Percentiles rank a stretch among this genome's conserved stretches.
phyloP scores from a whole-genome alignment of 1,139 yeast genomes.

The Debaryomyces fabryi region DNA sequence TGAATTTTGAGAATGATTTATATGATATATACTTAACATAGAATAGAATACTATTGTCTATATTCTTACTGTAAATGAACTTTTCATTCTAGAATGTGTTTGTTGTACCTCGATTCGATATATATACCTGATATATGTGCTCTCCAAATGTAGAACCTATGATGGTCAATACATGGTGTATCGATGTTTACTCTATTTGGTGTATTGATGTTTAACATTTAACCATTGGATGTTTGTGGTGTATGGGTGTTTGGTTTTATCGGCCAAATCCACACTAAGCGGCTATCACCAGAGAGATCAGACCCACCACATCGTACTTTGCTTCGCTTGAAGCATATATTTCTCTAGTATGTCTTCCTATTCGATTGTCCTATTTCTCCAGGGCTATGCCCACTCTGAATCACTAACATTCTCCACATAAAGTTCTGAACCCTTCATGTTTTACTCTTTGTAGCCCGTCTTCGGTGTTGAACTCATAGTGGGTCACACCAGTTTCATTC shows the following conservation, averaged over 20 bases:
- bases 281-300: background rate
- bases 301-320: too few species aligned
- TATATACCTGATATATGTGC: background rate
- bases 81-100: background rate
- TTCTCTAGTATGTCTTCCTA: background rate
- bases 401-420: background rate
- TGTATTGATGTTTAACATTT: background rate
- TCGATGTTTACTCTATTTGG: background rate
- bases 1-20: conserved; percentile 12
- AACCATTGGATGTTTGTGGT: background rate
- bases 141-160: background rate
- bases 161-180: background rate
- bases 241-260: background rate
- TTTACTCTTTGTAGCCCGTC: background rate
- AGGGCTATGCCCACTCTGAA: background rate
- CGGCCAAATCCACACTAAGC: background rate
- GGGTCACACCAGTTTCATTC: background rate
- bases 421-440: background rate
- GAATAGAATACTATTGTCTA: conserved; percentile 1
- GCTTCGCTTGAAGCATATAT: too few species aligned
- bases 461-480: background rate
- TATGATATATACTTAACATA: conserved; percentile 3
- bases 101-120: background rate
- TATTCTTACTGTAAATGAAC: background rate
- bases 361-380: background rate